A percentile compares a stretch with the other conserved stretches of the same genome.
phyloP scores from a whole-genome alignment of 306 rosid species.

The Fagus crenata region DNA sequence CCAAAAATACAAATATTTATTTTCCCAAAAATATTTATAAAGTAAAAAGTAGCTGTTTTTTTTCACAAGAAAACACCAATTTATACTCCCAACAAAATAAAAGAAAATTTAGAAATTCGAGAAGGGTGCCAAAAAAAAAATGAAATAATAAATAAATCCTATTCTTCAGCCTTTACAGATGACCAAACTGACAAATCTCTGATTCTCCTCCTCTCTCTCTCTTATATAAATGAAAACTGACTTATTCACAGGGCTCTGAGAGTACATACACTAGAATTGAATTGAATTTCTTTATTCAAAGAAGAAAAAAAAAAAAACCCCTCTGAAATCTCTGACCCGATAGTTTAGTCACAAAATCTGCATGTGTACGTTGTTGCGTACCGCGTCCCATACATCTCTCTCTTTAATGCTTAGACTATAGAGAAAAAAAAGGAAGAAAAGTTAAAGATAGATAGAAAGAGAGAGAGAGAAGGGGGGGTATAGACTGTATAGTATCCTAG shows the following conservation, averaged over 20 bases:
- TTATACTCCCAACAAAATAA: not conserved
- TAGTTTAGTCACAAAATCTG: slow-evolving; percentile 82
- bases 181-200: slow-evolving; percentile 43
- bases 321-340: slow-evolving; percentile 80
- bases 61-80: too few relatives aligned
- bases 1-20: too few relatives aligned
- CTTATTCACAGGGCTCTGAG: slow-evolving; percentile 38
- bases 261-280: slow-evolving; percentile 4
- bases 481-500: slow-evolving; percentile 24
- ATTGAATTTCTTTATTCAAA: slow-evolving; percentile 35
- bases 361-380: slow-evolving; percentile 78
- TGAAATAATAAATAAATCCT: slow-evolving; percentile 17
- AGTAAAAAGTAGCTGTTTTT: too few relatives aligned
- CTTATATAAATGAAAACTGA: slow-evolving; percentile 35
- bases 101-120: not conserved
- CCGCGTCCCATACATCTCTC: slow-evolving; percentile 48
- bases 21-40: too few relatives aligned
- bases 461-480: not conserved
- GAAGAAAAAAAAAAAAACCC: slow-evolving; percentile 40
- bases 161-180: slow-evolving; percentile 30
- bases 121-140: not conserved
- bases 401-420: slow-evolving; percentile 31
- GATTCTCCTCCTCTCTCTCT: not conserved
- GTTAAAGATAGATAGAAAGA: not conserved
- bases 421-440: slow-evolving; percentile 22